Evolutionary conservation across 257 asterid genomes (phyloP).

Genomic region (Asclepias syriaca): DNA sequence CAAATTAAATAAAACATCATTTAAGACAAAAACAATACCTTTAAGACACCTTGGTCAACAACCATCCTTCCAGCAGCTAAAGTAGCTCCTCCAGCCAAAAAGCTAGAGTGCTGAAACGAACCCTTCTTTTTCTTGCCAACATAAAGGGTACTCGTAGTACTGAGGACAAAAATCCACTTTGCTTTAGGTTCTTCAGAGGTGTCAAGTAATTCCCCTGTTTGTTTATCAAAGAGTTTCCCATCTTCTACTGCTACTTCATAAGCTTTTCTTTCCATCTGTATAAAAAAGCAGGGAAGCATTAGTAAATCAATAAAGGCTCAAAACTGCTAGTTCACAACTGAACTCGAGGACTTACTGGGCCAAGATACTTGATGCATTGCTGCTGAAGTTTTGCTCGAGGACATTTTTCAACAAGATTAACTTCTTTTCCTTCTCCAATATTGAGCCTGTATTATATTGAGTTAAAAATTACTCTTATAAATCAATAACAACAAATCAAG

Average conservation of each 20-base stretch:
- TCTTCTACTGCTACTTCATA: slow-evolving; percentile 70
- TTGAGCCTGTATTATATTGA: slow-evolving; percentile 56
- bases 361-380: slow-evolving; percentile 95
- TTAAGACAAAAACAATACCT: slow-evolving; percentile 40
- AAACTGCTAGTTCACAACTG: neutral
- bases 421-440: slow-evolving; percentile 91
- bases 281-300: neutral
- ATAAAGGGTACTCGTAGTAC: slow-evolving; percentile 70
- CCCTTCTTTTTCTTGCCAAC: slow-evolving; percentile 87
- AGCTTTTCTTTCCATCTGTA: slow-evolving; percentile 77
- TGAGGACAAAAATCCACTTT: slow-evolving; percentile 94
- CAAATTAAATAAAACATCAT: neutral
- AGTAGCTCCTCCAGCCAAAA: slow-evolving; percentile 97
- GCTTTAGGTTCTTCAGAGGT: slow-evolving; percentile 58
- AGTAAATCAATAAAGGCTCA: neutral
- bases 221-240: slow-evolving; percentile 60
- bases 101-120: slow-evolving; percentile 85
- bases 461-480: slow-evolving; percentile 13
- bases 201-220: slow-evolving; percentile 56
- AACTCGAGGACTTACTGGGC: slow-evolving; percentile 51
- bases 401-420: slow-evolving; percentile 65
- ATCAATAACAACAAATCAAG: neutral
- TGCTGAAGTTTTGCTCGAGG: slow-evolving; percentile 86
- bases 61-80: slow-evolving; percentile 89
- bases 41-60: slow-evolving; percentile 62